Evolutionary conservation across 2,329 filamentous ascomycete species (phyloP).

Genomic region (Paecilomyces dactylethromorphus): DNA sequence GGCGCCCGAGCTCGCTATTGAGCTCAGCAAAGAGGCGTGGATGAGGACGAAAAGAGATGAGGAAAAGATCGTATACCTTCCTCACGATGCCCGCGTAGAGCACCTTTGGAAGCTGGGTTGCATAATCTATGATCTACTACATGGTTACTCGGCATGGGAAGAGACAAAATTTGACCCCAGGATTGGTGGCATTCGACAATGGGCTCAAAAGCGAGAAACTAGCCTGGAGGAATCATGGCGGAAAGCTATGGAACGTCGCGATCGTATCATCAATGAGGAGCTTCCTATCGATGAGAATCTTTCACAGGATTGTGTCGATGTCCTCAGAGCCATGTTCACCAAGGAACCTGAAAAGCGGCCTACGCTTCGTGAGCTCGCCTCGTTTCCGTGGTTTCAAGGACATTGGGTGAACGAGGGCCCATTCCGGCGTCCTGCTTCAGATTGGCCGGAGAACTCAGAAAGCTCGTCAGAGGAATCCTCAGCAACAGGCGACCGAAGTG

Average conservation of each 20-base stretch:
- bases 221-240: background rate
- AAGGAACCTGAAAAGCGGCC: conserved; percentile 16
- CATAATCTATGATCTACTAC: conserved; percentile 22
- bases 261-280: conserved; percentile 19
- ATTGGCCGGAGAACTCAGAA: background rate
- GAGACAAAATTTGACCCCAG: conserved; percentile 7
- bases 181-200: conserved; percentile 1
- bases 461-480: background rate
- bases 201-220: background rate
- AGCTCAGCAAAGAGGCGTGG: conserved; percentile 5
- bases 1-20: conserved; percentile 16
- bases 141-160: conserved; percentile 28
- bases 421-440: background rate
- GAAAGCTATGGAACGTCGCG: conserved; percentile 8
- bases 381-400: conserved; percentile 22
- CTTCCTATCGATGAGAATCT: conserved; percentile 18
- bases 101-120: conserved; percentile 22
- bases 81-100: conserved; percentile 12
- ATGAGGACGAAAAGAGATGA: background rate
- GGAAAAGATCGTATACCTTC: background rate
- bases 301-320: conserved; percentile 25
- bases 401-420: conserved; percentile 8
- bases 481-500: background rate
- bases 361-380: conserved; percentile 13
- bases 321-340: conserved; percentile 17